These are phyloP conservation scores for Neopestalotiopsis sp. DNA, from an alignment of 2,329 filamentous ascomycete species.

Conservation along the genomic window DNA sequence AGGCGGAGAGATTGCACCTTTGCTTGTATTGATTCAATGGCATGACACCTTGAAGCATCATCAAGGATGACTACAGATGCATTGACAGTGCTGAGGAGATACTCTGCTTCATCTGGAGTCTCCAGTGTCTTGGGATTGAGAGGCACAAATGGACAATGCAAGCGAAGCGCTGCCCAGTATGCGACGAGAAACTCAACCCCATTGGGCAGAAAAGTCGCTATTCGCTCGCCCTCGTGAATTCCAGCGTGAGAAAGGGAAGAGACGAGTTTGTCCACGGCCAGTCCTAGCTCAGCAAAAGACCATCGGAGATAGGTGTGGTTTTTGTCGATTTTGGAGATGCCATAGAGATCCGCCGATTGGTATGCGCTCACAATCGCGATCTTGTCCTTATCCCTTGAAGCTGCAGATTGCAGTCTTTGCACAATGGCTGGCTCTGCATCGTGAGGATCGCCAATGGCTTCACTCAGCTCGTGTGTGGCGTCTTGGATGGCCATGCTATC, in stretches of 20 bases:
- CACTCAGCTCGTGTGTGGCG: background rate
- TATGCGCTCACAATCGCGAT: background rate
- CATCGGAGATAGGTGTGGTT: background rate
- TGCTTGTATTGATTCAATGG: background rate
- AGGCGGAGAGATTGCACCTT: background rate
- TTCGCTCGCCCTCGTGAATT: background rate
- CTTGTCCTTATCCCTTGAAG: background rate
- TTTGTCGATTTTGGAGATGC: background rate
- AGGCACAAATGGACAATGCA: conserved; percentile 2
- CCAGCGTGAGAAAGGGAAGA: background rate
- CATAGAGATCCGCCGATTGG: background rate
- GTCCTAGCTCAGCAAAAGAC: background rate
- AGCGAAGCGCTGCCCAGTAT: background rate
- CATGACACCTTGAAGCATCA: background rate
- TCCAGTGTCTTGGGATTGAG: background rate
- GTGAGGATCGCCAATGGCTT: background rate
- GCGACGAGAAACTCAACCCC: background rate
- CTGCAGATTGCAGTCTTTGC: background rate
- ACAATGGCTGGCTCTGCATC: background rate
- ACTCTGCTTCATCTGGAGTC: background rate
- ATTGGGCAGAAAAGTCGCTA: background rate
- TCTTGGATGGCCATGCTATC: background rate
- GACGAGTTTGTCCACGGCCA: background rate
- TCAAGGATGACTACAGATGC: background rate
- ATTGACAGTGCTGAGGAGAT: background rate